Evolutionary conservation across 306 rosid genomes (phyloP).

Genomic region (Hippophae rhamnoides): DNA sequence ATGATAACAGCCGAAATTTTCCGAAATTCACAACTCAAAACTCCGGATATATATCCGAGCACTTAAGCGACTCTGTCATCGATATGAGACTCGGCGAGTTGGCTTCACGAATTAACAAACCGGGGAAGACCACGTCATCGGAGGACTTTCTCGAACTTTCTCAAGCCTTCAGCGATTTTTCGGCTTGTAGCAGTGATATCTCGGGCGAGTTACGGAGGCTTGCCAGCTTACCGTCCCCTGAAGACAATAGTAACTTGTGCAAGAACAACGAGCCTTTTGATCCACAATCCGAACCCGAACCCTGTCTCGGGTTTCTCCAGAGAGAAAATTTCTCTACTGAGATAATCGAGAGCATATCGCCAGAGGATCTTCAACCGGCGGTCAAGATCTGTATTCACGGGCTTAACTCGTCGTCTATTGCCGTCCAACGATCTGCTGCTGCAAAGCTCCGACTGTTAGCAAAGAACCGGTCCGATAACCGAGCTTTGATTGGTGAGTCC

Average conservation of each 20-base stretch:
- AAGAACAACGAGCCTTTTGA: slow-evolving; percentile 16
- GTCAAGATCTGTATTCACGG: slow-evolving; percentile 91
- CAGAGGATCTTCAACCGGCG: slow-evolving; percentile 97
- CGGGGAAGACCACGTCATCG: slow-evolving; percentile 27
- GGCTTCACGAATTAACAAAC: slow-evolving; percentile 39
- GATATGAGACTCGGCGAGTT: slow-evolving; percentile 87
- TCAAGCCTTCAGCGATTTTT: slow-evolving; percentile 75
- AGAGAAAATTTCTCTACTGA: slow-evolving; percentile 86
- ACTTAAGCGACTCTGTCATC: slow-evolving; percentile 67
- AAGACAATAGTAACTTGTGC: slow-evolving; percentile 7
- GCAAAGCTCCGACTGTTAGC: slow-evolving; percentile 83
- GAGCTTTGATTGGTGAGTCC: slow-evolving; percentile 74
- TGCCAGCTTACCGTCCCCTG: slow-evolving; percentile 58
- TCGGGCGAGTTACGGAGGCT: slow-evolving; percentile 85
- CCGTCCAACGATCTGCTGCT: slow-evolving; percentile 85
- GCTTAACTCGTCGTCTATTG: slow-evolving; percentile 56
- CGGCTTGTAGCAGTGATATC: slow-evolving; percentile 87
- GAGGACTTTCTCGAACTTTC: slow-evolving; percentile 78
- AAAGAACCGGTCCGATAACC: slow-evolving; percentile 82
- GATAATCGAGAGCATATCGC: slow-evolving; percentile 92
- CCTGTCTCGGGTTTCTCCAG: slow-evolving; percentile 77
- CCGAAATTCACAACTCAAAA: slow-evolving; percentile 22
- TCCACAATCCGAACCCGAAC: slow-evolving; percentile 42
- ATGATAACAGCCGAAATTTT: slow-evolving; percentile 43
- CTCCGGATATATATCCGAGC: slow-evolving; percentile 57